Base-by-base conservation (phyloP, 129 eudicot species). In the Heracleum sosnowskyi region DNA sequence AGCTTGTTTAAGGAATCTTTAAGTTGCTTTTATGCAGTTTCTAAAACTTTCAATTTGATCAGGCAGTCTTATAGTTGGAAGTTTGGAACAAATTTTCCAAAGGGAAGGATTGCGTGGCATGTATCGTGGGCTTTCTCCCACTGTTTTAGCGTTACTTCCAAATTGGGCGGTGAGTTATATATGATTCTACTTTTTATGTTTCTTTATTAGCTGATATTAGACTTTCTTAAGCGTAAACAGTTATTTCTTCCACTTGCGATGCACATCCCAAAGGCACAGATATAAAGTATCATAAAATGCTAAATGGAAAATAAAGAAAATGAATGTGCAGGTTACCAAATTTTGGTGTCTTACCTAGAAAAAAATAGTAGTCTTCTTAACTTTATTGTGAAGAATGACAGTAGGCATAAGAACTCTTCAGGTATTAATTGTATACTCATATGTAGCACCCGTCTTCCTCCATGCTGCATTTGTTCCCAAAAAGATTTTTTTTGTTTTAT, bases 111-210 rank as follows among this genome's bases (percentile, higher is more conserved):
- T 90, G 60, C 97, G 96, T 80, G 98, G 98, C 71, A 88, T 95
- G 96, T 95, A 95, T 78, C 97, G 97, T 70, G 98, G 98, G 44
- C 98, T 95, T 31, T 83, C 98, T 51, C 98, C 98, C 9, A 95
- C 98, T 11, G 87, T 91, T 78, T 83, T 95, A 82, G 98, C 98
- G 2, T 84, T 95, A 86, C 92, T 95, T 84, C 98, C 98, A 20
- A 95, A 90, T 83, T 95, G 98, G 98, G 98, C 98, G 55, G 98
- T 95, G 81, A 91, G 98, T 88, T 36, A 8, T 77, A n/a, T 53
- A 82, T 33, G 53, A 9, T 55, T 73, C 71, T 24, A 62, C 7
- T 45, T 26, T 62, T 42, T 36, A 28, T 75, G 11, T 39, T 29
- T 22, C 7, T 66, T 26, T 28, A 31, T 41, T 16, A 2, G 57